Base-by-base conservation (phyloP, 257 asterid species). In the Salvia miltiorrhiza region DNA sequence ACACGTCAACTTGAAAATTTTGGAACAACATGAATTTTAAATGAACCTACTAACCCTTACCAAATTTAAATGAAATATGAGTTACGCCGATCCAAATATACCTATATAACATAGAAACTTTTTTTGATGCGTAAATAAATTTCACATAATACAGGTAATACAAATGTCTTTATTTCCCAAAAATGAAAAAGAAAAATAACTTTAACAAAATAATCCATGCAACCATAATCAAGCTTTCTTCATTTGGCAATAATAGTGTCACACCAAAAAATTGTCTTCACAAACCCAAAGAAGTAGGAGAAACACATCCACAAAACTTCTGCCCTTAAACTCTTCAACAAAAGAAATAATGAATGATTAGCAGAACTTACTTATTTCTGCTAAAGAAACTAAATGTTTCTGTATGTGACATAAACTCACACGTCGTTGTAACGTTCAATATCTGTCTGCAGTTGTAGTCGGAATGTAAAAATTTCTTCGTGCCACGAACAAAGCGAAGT, bases 331-430 rank as follows among this genome's bases (percentile, higher is more conserved):
- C 17, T 23, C n/a, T 53, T 23, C 7, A 23, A 24, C 4, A 14
- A 12, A 49, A 49, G 56, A 49, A 49, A 49, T 8, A 49, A 9
- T 7, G 56, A 49, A 49, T 20, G 28, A 45, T 33, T 48, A 65
- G 47, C 70, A 48, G 35, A 48, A 65, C 45, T 10, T 44, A 30
- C 61, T 20, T 49, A 65, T 19, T 65, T 21, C 62, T 33, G 71
- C 53, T 67, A 50, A 67, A 67, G 21, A 66, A 67, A 20, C 24
- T 16, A 32, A 64, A 52, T 17, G 59, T 33, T 66, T 33, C 48
- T 33, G 35, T 9, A 64, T 13, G 19, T n/a, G 48, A 43, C 48
- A 43, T 43, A 1, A 41, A 41, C 47, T 41, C 47, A 41, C 12
- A 41, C 16, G 17, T 43, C 17, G 48, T 41, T 11, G 48, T 12